Percentiles rank a stretch among this genome's conserved stretches.
Conservation (phyloP, 176 grass and related monocot species). For the Panicum miliaceum region DNA sequence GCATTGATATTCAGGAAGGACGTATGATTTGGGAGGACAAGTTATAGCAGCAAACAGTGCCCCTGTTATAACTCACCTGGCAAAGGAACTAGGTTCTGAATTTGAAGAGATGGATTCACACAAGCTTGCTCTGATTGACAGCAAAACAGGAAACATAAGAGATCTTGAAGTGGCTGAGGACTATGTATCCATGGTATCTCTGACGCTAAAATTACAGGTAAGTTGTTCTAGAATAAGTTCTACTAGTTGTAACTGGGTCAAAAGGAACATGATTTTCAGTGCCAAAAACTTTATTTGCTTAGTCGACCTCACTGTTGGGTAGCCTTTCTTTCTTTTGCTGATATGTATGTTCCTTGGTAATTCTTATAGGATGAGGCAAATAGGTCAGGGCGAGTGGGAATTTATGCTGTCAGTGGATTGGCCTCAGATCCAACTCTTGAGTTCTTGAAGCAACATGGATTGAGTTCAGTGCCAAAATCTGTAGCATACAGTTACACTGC, state of each 20-base stretch:
- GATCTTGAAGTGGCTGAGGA: constrained; percentile 80
- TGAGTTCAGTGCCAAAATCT: constrained; percentile 77
- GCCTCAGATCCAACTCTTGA: constrained; percentile 63
- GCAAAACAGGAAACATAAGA: constrained; percentile 53
- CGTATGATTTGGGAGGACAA: constrained; percentile 78
- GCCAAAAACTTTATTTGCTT: neutral
- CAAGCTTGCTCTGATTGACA: constrained; percentile 77
- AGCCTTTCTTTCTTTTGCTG: neutral
- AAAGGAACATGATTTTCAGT: constrained; percentile 22
- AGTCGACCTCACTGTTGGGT: neutral
- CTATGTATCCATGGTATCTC: constrained; percentile 72
- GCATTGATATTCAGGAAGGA: constrained; percentile 51
- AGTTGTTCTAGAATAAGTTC: constrained; percentile 21
- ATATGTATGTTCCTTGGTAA: constrained; percentile 16
- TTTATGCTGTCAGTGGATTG: constrained; percentile 62
- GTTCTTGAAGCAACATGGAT: constrained; percentile 60
- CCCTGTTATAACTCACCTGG: constrained; percentile 72
- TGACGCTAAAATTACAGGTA: constrained; percentile 72
- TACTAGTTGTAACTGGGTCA: constrained; percentile 8
- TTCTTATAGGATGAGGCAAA: constrained; percentile 67
- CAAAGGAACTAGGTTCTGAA: constrained; percentile 75
- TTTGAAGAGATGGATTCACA: constrained; percentile 80
- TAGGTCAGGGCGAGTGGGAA: constrained; percentile 52
- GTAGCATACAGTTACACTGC: constrained; percentile 79
- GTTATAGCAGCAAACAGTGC: constrained; percentile 89